Percentiles rank a stretch among this genome's conserved stretches.
Conservation (phyloP, 1,284 basidiomycete genomes). For the Pseudozyma hubeiensis region DNA sequence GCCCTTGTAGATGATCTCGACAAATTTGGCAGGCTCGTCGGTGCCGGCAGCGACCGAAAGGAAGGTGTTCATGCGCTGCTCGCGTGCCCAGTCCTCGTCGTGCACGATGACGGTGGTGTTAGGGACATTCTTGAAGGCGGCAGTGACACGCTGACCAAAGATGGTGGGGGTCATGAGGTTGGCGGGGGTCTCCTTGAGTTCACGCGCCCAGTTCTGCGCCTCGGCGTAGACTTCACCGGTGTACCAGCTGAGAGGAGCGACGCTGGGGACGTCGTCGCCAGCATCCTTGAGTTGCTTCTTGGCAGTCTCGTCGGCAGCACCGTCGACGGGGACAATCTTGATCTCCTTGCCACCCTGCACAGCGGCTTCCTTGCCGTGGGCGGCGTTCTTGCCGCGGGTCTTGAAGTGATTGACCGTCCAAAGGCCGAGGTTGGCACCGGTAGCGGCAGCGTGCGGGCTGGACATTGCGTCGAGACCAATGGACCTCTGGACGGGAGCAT, state of each 20-base stretch:
- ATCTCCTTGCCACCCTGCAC: constrained; percentile 64
- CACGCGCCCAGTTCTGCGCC: constrained; percentile 86
- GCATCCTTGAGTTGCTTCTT: constrained; percentile 62
- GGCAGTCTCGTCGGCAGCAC: constrained; percentile 45
- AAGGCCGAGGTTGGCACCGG: constrained; percentile 61
- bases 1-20: constrained; percentile 89
- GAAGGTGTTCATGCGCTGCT: constrained; percentile 88
- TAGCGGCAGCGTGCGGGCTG: constrained; percentile 64
- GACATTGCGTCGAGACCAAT: constrained; percentile 60
- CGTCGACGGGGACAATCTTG: constrained; percentile 51
- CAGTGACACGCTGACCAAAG: constrained; percentile 79
- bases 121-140: constrained; percentile 77
- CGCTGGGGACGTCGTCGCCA: constrained; percentile 54
- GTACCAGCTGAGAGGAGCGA: constrained; percentile 63
- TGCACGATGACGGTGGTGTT: constrained; percentile 80
- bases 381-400: constrained; percentile 58
- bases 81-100: constrained; percentile 86
- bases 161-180: constrained; percentile 74
- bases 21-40: constrained; percentile 83
- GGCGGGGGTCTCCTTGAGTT: constrained; percentile 85
- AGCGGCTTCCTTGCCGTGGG: constrained; percentile 48
- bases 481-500: constrained; percentile 40
- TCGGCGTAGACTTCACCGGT: constrained; percentile 75
- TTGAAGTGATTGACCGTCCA: constrained; percentile 67
- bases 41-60: constrained; percentile 87